Evolutionary conservation across 306 rosid species (phyloP).

Genomic region (Cicer arietinum): DNA sequence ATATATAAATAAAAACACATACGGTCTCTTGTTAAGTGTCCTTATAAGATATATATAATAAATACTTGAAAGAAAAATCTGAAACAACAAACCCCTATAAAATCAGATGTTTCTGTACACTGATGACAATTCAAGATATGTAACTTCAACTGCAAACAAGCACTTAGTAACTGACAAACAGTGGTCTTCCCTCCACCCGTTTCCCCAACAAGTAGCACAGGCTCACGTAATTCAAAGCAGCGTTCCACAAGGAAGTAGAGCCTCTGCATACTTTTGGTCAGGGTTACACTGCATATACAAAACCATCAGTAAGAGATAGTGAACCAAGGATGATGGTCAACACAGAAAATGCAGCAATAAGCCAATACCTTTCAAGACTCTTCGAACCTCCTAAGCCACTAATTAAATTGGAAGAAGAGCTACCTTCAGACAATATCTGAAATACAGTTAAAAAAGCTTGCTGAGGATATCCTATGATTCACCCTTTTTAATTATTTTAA

Average conservation of each 20-base stretch:
- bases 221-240: slow-evolving; percentile 74
- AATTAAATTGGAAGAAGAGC: slow-evolving; percentile 44
- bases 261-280: slow-evolving; percentile 81
- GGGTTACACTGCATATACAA: slow-evolving; percentile 57
- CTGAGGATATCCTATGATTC: slow-evolving; percentile 11
- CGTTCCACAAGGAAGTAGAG: slow-evolving; percentile 82
- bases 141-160: slow-evolving; percentile 63
- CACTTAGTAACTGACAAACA: slow-evolving; percentile 86
- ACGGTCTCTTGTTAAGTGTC: background rate
- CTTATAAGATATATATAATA: background rate
- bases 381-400: slow-evolving; percentile 48
- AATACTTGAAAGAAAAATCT: slow-evolving; percentile 10
- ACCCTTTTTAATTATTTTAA: background rate
- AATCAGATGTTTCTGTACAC: slow-evolving; percentile 93
- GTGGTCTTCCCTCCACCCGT: slow-evolving; percentile 99
- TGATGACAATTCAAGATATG: slow-evolving; percentile 94
- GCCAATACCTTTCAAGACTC: slow-evolving; percentile 59
- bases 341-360: slow-evolving; percentile 17
- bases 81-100: slow-evolving; percentile 82
- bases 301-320: slow-evolving; percentile 35
- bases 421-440: slow-evolving; percentile 50
- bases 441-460: slow-evolving; percentile 28
- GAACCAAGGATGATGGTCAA: slow-evolving; percentile 17
- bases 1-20: background rate
- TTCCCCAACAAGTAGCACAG: slow-evolving; percentile 95